Evolutionary conservation across 2,329 filamentous ascomycete species (phyloP).

Genomic region (Trichoderma guizhouense): DNA sequence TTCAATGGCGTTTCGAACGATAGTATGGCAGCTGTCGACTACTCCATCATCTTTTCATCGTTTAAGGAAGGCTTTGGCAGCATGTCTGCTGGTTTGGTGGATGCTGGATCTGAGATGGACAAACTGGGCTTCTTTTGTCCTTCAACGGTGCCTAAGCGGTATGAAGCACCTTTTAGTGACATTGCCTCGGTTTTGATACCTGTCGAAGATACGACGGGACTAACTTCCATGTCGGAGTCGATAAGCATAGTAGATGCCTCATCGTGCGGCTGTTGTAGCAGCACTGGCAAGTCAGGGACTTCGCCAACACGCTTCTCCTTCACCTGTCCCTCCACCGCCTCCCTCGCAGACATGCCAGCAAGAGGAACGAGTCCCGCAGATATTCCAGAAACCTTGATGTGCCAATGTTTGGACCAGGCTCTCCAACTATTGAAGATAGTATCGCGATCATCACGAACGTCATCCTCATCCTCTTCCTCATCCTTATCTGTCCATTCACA

Average conservation of each 20-base stretch:
- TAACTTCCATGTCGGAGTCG: not conserved
- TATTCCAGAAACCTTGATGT: rapidly evolving
- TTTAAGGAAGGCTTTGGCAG: rapidly evolving
- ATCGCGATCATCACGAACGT: not conserved
- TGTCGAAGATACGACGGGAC: not conserved
- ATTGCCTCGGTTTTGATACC: not conserved
- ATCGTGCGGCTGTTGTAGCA: not conserved
- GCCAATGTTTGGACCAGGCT: not conserved
- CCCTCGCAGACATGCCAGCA: not conserved
- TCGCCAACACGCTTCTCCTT: not conserved
- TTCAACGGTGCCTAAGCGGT: not conserved
- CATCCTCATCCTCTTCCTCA: too few relatives aligned
- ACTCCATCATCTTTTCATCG: not conserved
- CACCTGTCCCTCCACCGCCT: not conserved
- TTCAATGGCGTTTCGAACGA: rapidly evolving
- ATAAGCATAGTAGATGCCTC: not conserved
- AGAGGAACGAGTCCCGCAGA: not conserved
- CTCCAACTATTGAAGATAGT: not conserved
- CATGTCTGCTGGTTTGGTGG: not conserved
- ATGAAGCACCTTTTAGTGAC: rapidly evolving
- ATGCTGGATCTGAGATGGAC: not conserved
- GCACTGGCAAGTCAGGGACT: not conserved
- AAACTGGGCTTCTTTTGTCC: rapidly evolving
- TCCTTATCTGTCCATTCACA: too few relatives aligned
- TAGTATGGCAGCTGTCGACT: not conserved